Base-by-base conservation (phyloP, 2,329 filamentous ascomycete genomes). In the Arthroderma uncinatum region DNA sequence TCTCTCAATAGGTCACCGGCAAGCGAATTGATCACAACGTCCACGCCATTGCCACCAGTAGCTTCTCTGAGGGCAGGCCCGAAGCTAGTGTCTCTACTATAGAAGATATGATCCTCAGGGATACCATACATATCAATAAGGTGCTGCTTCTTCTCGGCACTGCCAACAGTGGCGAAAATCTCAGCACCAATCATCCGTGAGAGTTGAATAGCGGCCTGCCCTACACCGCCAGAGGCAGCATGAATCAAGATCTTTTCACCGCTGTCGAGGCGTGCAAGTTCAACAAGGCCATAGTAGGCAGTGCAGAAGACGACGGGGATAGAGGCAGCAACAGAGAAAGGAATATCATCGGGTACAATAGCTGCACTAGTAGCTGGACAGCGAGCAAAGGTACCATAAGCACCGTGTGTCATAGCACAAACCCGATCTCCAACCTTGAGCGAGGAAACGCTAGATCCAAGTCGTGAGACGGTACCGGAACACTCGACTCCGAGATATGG, bases 231-330 rank as follows among this genome's bases (percentile, higher is more conserved):
- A 10, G 56, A 44, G 1, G 55, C 62, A 9, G 57, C 47, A 50
- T 64, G 62, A 34, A 65, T 63, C 2, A 65, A 57, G 30, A 65
- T 58, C 12, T 50, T 57, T 28, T 65, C 58, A 6, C 57, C 61
- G 7, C 30, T 34, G 23, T 55, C 19, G 7, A 64, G 42, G 23
- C 47, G 33, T 4, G 52, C 63, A 19, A 61, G 23, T 5, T 63
- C 33, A 6, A 58, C 25, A 4, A 64, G 48, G 12, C 57, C 57
- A 36, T 63, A 54, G 10, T 52, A 63, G 10, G 58, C 59, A 21
- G 60, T 62, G 44, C 54, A 54, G 40, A 52, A 61, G 4, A 58
- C 61, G 48, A 60, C 16, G 8, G 54, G 54, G 10, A 55, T 14
- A 28, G 54, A 21, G 10, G 37, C 54, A 23, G 21, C 28, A 14